phyloP scores from a whole-genome alignment of 768 basidiomycete species.

The Chalciporus pseudorubinellus region DNA sequence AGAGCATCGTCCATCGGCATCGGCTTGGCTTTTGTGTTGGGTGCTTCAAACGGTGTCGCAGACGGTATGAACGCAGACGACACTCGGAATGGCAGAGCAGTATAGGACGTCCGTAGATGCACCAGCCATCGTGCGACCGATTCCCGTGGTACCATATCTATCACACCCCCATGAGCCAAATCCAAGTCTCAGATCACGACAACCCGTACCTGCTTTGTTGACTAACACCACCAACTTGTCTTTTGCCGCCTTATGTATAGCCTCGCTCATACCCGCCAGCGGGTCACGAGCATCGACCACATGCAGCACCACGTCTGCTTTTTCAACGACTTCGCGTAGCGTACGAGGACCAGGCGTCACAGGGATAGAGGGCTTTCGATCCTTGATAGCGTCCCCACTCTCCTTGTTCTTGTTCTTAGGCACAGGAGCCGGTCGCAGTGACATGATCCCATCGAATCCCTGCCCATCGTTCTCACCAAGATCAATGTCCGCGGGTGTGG shows the following conservation, averaged over 20 bases:
- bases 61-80: constrained; percentile 64
- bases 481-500: constrained; percentile 27
- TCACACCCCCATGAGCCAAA: not conserved
- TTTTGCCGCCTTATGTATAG: constrained; percentile 39
- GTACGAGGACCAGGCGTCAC: constrained; percentile 28
- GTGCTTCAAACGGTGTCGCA: constrained; percentile 20
- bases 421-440: constrained; percentile 11
- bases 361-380: constrained; percentile 17
- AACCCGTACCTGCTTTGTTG: constrained; percentile 84
- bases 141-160: constrained; percentile 82
- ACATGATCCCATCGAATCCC: constrained; percentile 40
- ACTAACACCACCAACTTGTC: constrained; percentile 64
- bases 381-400: not conserved
- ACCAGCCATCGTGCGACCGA: constrained; percentile 65
- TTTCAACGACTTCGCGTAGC: constrained; percentile 53
- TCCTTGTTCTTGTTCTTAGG: constrained; percentile 1
- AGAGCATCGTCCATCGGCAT: constrained; percentile 53
- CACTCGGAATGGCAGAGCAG: constrained; percentile 71
- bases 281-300: constrained; percentile 88
- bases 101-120: constrained; percentile 56
- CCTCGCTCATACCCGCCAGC: constrained; percentile 68
- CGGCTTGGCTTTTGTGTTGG: constrained; percentile 47
- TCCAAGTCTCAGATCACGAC: not conserved
- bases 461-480: constrained; percentile 29
- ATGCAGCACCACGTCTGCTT: constrained; percentile 75